A percentile compares a stretch with the other conserved stretches of the same genome.
Conservation (phyloP, 495 filamentous ascomycete species). For the Staphylotrichum tortipilum region DNA sequence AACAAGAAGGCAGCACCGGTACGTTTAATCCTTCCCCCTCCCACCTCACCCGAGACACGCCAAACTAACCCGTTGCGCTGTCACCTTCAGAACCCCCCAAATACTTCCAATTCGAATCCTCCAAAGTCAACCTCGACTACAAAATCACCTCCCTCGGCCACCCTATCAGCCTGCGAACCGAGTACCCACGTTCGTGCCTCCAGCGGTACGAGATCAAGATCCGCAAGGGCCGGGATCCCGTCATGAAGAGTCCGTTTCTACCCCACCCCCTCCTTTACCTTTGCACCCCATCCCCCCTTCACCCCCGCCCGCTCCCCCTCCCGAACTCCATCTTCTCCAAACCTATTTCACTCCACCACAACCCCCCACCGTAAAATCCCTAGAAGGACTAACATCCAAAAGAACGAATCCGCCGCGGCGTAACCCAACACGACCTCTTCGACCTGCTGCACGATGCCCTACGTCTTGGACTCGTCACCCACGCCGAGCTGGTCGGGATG, state of each 20-base stretch:
- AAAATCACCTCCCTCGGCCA: constrained; percentile 30
- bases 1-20: not conserved
- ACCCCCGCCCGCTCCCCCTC: no score
- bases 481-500: constrained; percentile 30
- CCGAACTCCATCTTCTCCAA: no score
- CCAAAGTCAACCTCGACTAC: constrained; percentile 23
- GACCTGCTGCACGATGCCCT: constrained; percentile 27
- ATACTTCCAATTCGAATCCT: constrained; percentile 26
- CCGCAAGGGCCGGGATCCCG: constrained; percentile 24
- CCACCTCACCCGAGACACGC: not conserved
- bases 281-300: no score
- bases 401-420: constrained; percentile 27
- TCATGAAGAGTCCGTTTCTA: constrained; percentile 23
- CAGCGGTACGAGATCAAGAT: constrained; percentile 30
- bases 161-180: constrained; percentile 23
- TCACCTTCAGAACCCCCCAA: constrained; percentile 4
- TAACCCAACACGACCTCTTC: constrained; percentile 24
- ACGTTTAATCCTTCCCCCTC: not conserved
- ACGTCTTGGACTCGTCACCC: constrained; percentile 24
- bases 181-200: constrained; percentile 26
- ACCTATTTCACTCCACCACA: no score
- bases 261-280: no score
- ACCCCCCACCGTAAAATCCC: no score
- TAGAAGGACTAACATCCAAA: no score
- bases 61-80: not conserved